Conservation (phyloP, 2,329 filamentous ascomycete species). For the Alternaria panax region DNA sequence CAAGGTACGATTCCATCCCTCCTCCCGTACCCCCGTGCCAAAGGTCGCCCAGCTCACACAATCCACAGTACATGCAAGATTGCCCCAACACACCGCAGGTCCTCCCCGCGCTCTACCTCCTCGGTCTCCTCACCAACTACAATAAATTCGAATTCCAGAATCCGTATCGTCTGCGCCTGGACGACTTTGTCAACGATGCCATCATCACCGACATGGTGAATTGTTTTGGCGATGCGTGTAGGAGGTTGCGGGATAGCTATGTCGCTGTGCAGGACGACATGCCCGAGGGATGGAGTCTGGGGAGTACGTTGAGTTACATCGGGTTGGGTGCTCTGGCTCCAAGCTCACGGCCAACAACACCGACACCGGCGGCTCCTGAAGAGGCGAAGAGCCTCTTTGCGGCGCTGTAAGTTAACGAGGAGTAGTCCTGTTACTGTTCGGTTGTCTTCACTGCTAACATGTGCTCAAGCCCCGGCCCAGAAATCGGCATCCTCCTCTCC, state of each 20-base stretch:
- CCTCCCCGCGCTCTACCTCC: conserved; percentile 77
- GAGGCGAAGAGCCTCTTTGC: conserved; percentile 83
- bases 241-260: conserved; percentile 74
- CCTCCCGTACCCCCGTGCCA: too few species aligned
- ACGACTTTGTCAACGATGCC: conserved; percentile 92
- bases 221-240: conserved; percentile 77
- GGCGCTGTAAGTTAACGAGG: conserved; percentile 67
- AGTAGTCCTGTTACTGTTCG: background rate
- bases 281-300: conserved; percentile 87
- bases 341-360: conserved; percentile 66
- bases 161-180: conserved; percentile 87
- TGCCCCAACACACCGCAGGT: conserved; percentile 68
- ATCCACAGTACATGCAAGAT: conserved; percentile 77
- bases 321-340: conserved; percentile 79
- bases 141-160: conserved; percentile 99
- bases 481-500: conserved; percentile 81
- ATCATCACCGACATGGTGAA: conserved; percentile 83
- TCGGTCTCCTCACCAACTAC: conserved; percentile 92
- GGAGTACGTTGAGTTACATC: conserved; percentile 81
- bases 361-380: conserved; percentile 75
- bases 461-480: conserved; percentile 72
- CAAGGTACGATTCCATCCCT: too few species aligned
- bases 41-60: background rate
- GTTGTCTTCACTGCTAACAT: conserved; percentile 13
- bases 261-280: conserved; percentile 87